Percentiles rank a stretch among this genome's conserved stretches.
These are phyloP conservation scores for Acorus calamus DNA, from an alignment of 106 monocot species.

Conservation along the genomic window DNA sequence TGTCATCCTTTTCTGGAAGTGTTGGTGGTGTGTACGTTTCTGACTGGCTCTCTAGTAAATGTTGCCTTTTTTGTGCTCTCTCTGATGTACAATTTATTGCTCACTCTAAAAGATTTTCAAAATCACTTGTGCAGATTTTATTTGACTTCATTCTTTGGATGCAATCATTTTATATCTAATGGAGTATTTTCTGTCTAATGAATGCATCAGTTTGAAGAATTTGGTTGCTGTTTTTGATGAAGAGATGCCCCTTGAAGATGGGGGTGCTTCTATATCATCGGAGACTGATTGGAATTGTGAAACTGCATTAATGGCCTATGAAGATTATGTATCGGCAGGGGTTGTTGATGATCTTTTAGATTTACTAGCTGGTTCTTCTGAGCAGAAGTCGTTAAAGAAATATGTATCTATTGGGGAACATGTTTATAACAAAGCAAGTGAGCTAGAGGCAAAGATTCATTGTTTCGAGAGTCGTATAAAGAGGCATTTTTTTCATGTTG, in stretches of 20 bases:
- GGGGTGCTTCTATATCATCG: background rate
- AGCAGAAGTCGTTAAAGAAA: conserved; percentile 28
- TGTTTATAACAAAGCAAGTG: conserved; percentile 43
- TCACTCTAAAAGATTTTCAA: too few species aligned
- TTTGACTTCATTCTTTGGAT: too few species aligned
- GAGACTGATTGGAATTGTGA: conserved; percentile 18
- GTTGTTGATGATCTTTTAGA: conserved; percentile 23
- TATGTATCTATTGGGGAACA: conserved; percentile 45
- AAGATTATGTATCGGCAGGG: conserved; percentile 25
- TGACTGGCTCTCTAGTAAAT: too few species aligned
- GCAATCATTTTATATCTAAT: too few species aligned
- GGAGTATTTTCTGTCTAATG: too few species aligned
- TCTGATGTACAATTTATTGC: background rate
- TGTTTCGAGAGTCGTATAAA: conserved; percentile 53
- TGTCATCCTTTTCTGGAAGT: too few species aligned
- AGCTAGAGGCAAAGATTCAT: conserved; percentile 48
- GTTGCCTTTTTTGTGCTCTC: too few species aligned
- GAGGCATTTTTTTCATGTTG: conserved; percentile 67
- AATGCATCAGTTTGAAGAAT: conserved; percentile 62
- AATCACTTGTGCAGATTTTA: too few species aligned
- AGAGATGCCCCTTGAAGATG: conserved; percentile 24
- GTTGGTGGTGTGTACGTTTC: too few species aligned
- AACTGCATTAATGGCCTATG: conserved; percentile 8
- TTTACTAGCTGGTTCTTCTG: conserved; percentile 17
- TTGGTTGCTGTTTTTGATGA: conserved; percentile 48